Evolutionary conservation across 73 alveolate genomes (phyloP), one percentile per base, ranked within the genome.

Genomic region (Durusdinium trenchii): DNA sequence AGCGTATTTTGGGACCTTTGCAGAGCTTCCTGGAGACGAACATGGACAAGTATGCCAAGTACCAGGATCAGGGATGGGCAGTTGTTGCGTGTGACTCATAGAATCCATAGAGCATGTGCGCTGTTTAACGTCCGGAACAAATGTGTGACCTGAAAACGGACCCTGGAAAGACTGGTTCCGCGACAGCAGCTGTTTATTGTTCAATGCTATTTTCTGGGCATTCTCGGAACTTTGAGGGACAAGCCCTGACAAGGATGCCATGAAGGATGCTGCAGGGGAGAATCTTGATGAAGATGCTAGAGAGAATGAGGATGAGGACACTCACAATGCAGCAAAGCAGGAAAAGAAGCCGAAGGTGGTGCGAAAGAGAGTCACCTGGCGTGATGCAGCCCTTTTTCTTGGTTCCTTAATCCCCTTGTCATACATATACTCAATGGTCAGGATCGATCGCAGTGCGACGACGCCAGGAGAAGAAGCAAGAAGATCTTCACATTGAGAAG

Each of bases 21-120:
- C 96, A 89, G 51, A 26, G 86, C 86, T 89, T 89, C 86, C 51
- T 89, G 86, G 96, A 89, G 54, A 76, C 54, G 40, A 89, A 89
- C 96, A 89, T 89, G 96, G 96, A 89, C 86, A 89, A 89, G 51
- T 89, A 89, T 69, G 96, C 96, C 96, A 89, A 89, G 69, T 89
- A 89, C 96, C 96, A 89, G n/a, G 64, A 54, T 9, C 64, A 54
- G 20, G 20, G 64, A 9, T 20, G 28, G 20, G 20, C 64, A 54
- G 20, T 54, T 9, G 64, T 12, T 9, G 9, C 64, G 28, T 9
- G 28, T 20, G 9, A 9, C 28, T 9, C 64, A 12, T 12, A 54
- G 20, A 20, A 20, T 9, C 64, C 20, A 54, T 12, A 54, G 64
- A 54, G 28, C 64, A 54, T 12, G 28, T 54, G 64, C n/a, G n/a